Evolutionary conservation across 169 alveolate genomes (phyloP).

Genomic region (Plasmodium coatneyi): DNA sequence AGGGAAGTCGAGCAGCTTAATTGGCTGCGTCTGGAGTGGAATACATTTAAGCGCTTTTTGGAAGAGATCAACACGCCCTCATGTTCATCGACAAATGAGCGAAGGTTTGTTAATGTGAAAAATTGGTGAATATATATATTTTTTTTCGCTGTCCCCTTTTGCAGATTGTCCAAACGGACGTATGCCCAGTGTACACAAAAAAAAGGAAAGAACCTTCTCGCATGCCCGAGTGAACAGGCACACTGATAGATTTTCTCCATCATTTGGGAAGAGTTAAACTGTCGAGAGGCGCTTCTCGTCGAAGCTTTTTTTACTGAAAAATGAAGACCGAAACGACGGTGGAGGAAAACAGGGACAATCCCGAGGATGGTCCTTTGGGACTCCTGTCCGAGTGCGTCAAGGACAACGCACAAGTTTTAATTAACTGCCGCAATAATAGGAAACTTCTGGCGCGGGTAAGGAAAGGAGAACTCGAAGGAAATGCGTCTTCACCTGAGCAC

Average conservation of each 20-base stretch:
- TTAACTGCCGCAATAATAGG: conserved; percentile 97
- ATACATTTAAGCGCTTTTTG: not conserved
- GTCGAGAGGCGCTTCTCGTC: not conserved
- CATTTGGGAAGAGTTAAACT: not conserved
- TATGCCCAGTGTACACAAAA: not conserved
- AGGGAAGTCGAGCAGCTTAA: not conserved
- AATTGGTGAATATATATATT: not conserved
- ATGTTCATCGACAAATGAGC: not conserved
- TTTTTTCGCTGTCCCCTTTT: not conserved
- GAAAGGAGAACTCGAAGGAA: not conserved
- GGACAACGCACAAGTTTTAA: conserved; percentile 95
- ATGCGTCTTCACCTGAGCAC: not conserved
- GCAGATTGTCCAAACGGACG: not conserved
- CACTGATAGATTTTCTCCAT: not conserved
- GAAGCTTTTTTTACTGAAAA: not conserved
- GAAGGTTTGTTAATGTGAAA: not conserved
- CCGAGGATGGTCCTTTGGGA: conserved; percentile 97
- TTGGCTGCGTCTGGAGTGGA: not conserved
- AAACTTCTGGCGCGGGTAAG: conserved; percentile 96
- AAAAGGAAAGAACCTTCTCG: not conserved
- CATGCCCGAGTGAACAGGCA: not conserved
- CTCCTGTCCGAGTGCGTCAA: conserved; percentile 95
- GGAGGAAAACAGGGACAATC: conserved; percentile 86
- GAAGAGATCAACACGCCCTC: not conserved
- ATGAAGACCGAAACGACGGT: conserved; percentile 45